Evolutionary conservation across 768 basidiomycete genomes (phyloP), one percentile per base, ranked within the genome.

Genomic region (Mrakia blollopis): DNA sequence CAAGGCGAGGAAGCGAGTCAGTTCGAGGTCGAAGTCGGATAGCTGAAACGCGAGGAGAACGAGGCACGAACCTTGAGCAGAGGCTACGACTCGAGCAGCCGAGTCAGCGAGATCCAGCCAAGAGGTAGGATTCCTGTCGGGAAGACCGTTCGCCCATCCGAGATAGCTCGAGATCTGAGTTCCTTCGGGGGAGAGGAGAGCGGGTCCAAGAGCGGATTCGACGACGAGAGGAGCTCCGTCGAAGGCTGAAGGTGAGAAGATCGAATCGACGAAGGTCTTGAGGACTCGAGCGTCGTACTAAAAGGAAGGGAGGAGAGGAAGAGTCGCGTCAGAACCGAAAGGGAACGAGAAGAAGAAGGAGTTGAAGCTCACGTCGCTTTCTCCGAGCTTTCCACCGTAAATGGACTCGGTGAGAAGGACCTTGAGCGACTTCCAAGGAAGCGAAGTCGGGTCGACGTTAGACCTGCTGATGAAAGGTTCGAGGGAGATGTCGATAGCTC

Each of bases 341-440:
- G 61, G 7, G 70, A 0, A n/a, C 0, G 41, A 32, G 1, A 28
- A 0, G 13, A 35, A 63, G n/a, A 52, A 21, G 23, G 39, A 63
- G 1, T 21, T 0, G 21, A n/a, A 41, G 78, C 67, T 28, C 35
- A 72, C 70, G 21, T 78, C 77, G 47, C 54, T 72, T 32, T 73
- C 79, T 16, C 73, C 76, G 28, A 78, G 30, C 65, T 74, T 77
- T 30, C 72, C 72, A 32, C 81, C 82, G 80, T 99, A 99, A 30
- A 99, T 92, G 10, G 94, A 94, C 82, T 98, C 92, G 81, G 96
- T 98, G 85, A 99, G 88, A 72, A 98, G 87, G 0, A 91, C 91
- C 52, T 94, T 88, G n/a, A 99, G 85, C 18, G 97, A 96, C 80
- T 91, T 90, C 95, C 97, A 98, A 6, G 97, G 97, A 70, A 99